A percentile compares a stretch with the other conserved stretches of the same genome.
These are phyloP conservation scores for Epichloe scottii DNA, from an alignment of 2,329 filamentous ascomycete species.

Conservation along the genomic window DNA sequence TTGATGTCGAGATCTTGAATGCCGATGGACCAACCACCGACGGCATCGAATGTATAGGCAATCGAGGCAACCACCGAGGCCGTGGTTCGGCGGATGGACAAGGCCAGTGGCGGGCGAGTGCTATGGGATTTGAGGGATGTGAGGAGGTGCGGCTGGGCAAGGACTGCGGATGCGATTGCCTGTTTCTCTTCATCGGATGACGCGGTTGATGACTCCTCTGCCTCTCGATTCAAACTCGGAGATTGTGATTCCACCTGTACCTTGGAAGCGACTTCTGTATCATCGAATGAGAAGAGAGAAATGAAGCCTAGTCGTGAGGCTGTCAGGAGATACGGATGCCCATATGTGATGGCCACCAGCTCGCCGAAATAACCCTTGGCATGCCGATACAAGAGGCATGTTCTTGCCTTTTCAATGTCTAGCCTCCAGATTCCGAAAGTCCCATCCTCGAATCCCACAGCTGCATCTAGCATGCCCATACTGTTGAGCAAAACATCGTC, in stretches of 20 bases:
- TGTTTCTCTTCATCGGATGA: background rate
- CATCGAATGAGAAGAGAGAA: constrained; percentile 59
- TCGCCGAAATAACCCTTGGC: constrained; percentile 49
- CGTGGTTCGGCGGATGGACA: constrained; percentile 63
- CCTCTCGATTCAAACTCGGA: background rate
- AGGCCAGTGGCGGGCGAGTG: constrained; percentile 61
- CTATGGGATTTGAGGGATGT: constrained; percentile 73
- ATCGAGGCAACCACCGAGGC: constrained; percentile 65
- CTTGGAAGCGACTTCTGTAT: constrained; percentile 1
- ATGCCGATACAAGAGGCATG: constrained; percentile 45
- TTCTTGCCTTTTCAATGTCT: constrained; percentile 26
- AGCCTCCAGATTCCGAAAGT: constrained; percentile 59
- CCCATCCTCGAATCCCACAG: constrained; percentile 60
- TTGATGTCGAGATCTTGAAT: constrained; percentile 75
- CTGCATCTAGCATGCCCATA: constrained; percentile 41
- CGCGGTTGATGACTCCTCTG: background rate
- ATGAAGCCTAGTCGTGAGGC: constrained; percentile 64
- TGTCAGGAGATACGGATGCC: constrained; percentile 64
- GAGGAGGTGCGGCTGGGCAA: constrained; percentile 36
- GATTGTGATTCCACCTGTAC: background rate
- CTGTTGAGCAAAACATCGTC: constrained; percentile 36
- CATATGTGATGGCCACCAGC: constrained; percentile 58
- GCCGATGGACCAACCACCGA: constrained; percentile 76
- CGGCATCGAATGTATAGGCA: constrained; percentile 70
- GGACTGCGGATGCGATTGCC: background rate